phyloP scores from a whole-genome alignment of 2,329 filamentous ascomycete species.

The Aspergillus novoparasiticus region DNA sequence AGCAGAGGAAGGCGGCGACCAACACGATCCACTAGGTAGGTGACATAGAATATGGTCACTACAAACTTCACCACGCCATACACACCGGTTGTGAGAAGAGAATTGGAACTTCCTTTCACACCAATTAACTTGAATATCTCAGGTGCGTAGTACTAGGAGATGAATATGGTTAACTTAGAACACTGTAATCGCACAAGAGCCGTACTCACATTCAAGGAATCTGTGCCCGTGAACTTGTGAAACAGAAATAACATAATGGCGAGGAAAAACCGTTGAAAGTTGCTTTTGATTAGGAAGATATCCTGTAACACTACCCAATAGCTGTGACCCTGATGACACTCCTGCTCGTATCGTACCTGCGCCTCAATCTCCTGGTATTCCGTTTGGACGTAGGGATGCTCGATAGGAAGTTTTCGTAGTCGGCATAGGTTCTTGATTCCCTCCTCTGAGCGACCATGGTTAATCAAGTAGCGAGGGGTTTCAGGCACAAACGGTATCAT shows the following conservation, averaged over 20 bases:
- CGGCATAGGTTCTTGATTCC: not conserved
- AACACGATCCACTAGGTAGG: not conserved
- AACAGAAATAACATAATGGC: not conserved
- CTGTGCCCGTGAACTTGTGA: not conserved
- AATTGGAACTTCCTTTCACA: not conserved
- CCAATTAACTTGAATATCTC: not conserved
- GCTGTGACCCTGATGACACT: not conserved
- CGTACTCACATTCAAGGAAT: not conserved
- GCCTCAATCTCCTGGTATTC: not conserved
- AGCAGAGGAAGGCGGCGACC: not conserved
- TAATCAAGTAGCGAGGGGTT: not conserved
- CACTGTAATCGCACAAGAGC: not conserved
- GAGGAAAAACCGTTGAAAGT: not conserved
- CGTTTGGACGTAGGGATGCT: not conserved
- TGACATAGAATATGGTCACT: not conserved
- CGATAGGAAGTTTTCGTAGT: not conserved
- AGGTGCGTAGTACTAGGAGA: not conserved
- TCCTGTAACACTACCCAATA: not conserved
- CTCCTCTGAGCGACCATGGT: not conserved
- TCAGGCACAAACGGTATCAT: not conserved
- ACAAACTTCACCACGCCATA: not conserved
- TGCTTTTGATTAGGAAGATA: not conserved
- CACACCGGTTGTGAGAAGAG: not conserved
- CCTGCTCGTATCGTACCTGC: not conserved
- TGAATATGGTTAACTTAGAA: not conserved